Evolutionary conservation across 2,329 filamentous ascomycete genomes (phyloP), one percentile per base, ranked within the genome.

Genomic region (Epichloe elymi): DNA sequence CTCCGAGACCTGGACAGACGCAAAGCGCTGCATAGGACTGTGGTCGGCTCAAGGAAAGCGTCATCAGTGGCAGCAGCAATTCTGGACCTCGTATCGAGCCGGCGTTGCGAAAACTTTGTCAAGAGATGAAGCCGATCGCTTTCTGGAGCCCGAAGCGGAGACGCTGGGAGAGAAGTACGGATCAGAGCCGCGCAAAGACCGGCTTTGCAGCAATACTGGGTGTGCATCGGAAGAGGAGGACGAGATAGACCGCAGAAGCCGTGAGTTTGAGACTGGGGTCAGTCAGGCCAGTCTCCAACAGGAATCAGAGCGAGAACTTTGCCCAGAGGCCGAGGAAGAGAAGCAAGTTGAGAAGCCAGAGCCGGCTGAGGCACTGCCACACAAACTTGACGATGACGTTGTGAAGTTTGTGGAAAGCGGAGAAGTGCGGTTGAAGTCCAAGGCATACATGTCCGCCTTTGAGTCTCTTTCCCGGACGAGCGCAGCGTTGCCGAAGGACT

Each of bases 281-380:
- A 10, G 26, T 2, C 19, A 44, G 30, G 17, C 48, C 15, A 35
- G 14, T 17, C 14, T 50, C 4, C 42, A 51, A 42, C 14, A 86
- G 57, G 84, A 88, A 52, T 81, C 87, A 55, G 83, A 88, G 59
- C 71, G 83, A 0, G 84, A 87, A 54, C 66, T 88, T 0, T 70
- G 78, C 0, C 80, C 79, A 0, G 83, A 88, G 54, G 72, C 78
- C 1, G 79, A 87, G 55, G 65, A 74, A 26, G 79, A 87, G 57
- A 66, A 72, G 1, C 66, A 85, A 46, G 56, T 78, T 0, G 67
- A 85, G 55, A 67, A 67, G 1, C 76, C 79, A 0, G 53, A 50
- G 3, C 36, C 35, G 0, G 53, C 50, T 1, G 38, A 57, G 0
- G 69, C 80, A 0, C 58, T 54, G 0, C 1, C 8, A 0, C 76